Evolutionary conservation across 2,329 filamentous ascomycete genomes (phyloP).

Genomic region (Colletotrichum sp.): DNA sequence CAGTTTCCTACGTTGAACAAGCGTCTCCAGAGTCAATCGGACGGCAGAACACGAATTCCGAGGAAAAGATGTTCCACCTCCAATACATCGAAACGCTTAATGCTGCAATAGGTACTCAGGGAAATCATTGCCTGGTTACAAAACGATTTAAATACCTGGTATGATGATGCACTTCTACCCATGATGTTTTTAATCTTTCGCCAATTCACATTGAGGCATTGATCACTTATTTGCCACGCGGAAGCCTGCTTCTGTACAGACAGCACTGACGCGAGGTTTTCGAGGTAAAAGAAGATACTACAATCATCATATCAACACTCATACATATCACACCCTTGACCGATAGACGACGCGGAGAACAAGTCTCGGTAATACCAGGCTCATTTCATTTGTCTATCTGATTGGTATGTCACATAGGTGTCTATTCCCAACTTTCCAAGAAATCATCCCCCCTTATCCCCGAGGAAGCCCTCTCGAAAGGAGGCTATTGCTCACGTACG

Average conservation of each 20-base stretch:
- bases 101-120: neutral
- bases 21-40: accelerated
- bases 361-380: accelerated
- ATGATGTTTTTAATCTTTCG: accelerated
- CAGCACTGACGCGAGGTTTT: no score
- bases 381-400: neutral
- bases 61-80: accelerated
- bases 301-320: neutral
- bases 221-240: accelerated
- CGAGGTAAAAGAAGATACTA: accelerated
- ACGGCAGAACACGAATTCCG: accelerated
- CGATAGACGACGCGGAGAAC: neutral
- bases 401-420: neutral
- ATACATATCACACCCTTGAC: neutral
- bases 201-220: neutral
- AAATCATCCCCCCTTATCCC: accelerated
- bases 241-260: neutral
- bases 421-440: accelerated
- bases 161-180: accelerated
- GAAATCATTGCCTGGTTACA: neutral
- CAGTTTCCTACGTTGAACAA: accelerated
- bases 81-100: accelerated
- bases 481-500: neutral
- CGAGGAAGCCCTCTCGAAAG: neutral
- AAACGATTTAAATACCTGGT: accelerated